Conservation (phyloP, 176 grass and related monocot species). For the Triticum timopheevii region DNA sequence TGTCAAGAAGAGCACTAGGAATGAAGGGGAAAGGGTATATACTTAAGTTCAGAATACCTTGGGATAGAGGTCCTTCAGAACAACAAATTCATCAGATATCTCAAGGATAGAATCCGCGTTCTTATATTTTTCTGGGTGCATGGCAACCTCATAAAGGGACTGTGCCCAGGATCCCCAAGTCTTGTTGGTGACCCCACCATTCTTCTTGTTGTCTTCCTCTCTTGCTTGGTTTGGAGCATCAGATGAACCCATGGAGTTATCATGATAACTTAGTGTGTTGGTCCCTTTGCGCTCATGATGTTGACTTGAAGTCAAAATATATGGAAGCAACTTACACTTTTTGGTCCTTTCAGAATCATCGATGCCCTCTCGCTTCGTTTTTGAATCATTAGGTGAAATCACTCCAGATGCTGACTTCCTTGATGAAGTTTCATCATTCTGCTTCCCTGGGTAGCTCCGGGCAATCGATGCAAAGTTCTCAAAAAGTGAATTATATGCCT, state of each 20-base stretch:
- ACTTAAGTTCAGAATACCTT: constrained; percentile 49
- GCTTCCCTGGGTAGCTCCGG: constrained; percentile 16
- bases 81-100: constrained; percentile 64
- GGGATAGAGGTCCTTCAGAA: constrained; percentile 79
- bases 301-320: constrained; percentile 13
- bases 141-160: constrained; percentile 65
- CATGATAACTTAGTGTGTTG: not conserved
- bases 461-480: constrained; percentile 60
- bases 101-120: constrained; percentile 54
- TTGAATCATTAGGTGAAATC: constrained; percentile 36
- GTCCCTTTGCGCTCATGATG: constrained; percentile 4
- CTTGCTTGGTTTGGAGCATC: constrained; percentile 24
- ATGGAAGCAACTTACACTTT: constrained; percentile 51
- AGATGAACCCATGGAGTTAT: constrained; percentile 22
- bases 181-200: constrained; percentile 31
- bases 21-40: not conserved
- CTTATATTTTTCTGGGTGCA: constrained; percentile 67
- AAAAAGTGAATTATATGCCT: constrained; percentile 84
- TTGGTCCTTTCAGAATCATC: constrained; percentile 56
- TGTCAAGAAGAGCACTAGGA: constrained; percentile 1
- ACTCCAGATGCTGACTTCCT: constrained; percentile 21
- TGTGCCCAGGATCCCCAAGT: constrained; percentile 82
- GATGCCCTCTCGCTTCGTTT: constrained; percentile 37
- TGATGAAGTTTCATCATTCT: constrained; percentile 16
- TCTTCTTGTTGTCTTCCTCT: constrained; percentile 40